These are phyloP conservation scores for Ceratobasidium sp. DNA, from an alignment of 1,284 basidiomycete genomes.

Conservation along the genomic window DNA sequence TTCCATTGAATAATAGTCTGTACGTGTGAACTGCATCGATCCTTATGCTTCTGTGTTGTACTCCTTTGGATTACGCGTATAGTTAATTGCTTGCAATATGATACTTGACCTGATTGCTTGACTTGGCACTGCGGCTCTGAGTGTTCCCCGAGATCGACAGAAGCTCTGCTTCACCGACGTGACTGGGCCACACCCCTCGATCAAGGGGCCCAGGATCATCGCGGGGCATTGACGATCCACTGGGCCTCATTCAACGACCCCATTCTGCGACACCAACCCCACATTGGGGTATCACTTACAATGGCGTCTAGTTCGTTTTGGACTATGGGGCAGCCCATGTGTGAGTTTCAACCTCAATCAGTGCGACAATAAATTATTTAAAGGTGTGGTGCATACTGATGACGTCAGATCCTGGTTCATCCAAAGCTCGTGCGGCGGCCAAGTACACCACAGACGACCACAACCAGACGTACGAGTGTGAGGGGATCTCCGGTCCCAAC, in stretches of 20 bases:
- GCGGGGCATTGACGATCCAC: too few species aligned
- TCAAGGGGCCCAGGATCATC: not conserved
- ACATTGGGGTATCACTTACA: too few species aligned
- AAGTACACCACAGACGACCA: not conserved
- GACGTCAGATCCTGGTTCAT: constrained; percentile 4
- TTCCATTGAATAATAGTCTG: constrained; percentile 24
- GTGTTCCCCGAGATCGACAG: not conserved
- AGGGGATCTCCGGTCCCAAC: not conserved
- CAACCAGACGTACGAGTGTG: not conserved
- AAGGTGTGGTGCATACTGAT: not conserved
- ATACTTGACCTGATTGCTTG: not conserved
- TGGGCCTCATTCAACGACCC: too few species aligned
- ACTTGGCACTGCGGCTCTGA: not conserved
- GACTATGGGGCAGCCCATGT: not conserved
- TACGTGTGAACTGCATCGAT: not conserved
- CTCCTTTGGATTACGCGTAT: constrained; percentile 32
- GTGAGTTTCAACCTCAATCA: not conserved
- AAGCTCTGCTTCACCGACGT: not conserved
- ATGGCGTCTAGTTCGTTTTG: too few species aligned
- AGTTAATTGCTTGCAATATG: constrained; percentile 30
- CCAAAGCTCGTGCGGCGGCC: not conserved
- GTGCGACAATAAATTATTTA: too few species aligned
- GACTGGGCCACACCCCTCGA: not conserved
- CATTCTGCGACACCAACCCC: too few species aligned
- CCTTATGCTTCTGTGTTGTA: constrained; percentile 31